Evolutionary conservation across 2,329 filamentous ascomycete genomes (phyloP), one percentile per base, ranked within the genome.

Genomic region (Sarocladium kiliense): DNA sequence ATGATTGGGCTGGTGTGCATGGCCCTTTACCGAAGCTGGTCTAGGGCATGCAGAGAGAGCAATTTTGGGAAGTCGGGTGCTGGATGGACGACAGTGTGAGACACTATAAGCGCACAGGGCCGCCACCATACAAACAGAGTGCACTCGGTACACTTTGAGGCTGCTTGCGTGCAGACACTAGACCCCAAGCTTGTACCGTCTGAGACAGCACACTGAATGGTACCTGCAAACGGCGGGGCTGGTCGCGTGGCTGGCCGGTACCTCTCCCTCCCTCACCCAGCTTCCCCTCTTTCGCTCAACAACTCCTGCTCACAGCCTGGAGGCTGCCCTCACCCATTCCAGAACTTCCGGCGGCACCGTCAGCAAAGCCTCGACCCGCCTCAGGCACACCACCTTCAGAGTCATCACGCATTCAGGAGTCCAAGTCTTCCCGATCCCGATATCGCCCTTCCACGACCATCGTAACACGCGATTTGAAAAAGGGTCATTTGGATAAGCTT

Each of bases 1-100:
- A 56, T 67, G 64, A 70, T 69, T 70, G 68, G 67, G 58, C 56
- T 59, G 60, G 56, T 53, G 36, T 54, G 57, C 58, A 62, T 50
- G 6, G 18, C 50, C 55, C 64, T 65, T 66, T 53, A 21, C 51
- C 53, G n/a, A 16, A n/a, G 7, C 3, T 23, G 60, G 60, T 27
- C 55, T 64, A 66, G 65, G 34, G 44, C 55, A 55, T 57, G 61
- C 60, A 61, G 60, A 60, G 4, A 62, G 59, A 65, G 64, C 63
- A 61, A 66, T 65, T 59, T 62, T 63, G 63, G 64, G 57, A 60
- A 61, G 63, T 61, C 64, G 63, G 65, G 63, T 64, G 56, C 51
- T 60, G 55, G 42, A 21, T 56, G 56, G 54, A 47, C 56, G 53
- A 65, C 65, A 65, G 63, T 66, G 44, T 47, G 44, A 51, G 47